These are phyloP conservation scores for Porpolomopsis calyptriformis DNA, from an alignment of 768 basidiomycete genomes.

Conservation along the genomic window DNA sequence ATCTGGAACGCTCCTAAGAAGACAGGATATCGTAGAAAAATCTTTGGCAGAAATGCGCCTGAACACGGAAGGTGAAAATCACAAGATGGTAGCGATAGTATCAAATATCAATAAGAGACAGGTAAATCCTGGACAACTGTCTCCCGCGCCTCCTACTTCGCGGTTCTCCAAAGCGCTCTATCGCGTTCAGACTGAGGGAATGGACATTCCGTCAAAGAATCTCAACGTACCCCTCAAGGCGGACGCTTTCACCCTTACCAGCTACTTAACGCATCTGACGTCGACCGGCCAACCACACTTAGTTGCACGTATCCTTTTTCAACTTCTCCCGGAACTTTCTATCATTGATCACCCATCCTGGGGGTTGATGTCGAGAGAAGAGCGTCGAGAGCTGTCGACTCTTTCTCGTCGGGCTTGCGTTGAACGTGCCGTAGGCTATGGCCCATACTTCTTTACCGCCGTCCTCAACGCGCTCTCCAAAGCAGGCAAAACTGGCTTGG, in stretches of 20 bases:
- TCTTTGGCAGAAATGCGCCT: slow-evolving; percentile 22
- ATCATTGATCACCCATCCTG: slow-evolving; percentile 30
- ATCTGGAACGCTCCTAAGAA: slow-evolving; percentile 40
- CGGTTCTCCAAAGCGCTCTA: slow-evolving; percentile 3
- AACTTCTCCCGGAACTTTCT: slow-evolving; percentile 44
- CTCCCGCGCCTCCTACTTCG: background rate
- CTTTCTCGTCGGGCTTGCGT: slow-evolving; percentile 22
- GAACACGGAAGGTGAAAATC: slow-evolving; percentile 3
- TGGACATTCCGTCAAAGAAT: slow-evolving; percentile 2
- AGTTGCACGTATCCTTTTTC: slow-evolving; percentile 39
- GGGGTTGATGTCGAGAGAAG: slow-evolving; percentile 12
- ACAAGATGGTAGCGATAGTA: too few relatives aligned
- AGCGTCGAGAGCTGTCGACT: background rate
- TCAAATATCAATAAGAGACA: too few relatives aligned
- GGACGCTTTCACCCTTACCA: slow-evolving; percentile 39
- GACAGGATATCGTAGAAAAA: slow-evolving; percentile 30
- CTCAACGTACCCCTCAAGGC: slow-evolving; percentile 15
- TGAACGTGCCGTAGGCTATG: slow-evolving; percentile 35
- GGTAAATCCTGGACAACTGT: background rate
- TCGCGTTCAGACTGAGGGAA: background rate
- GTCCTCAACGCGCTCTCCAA: slow-evolving; percentile 54
- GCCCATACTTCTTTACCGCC: slow-evolving; percentile 49
- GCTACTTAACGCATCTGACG: slow-evolving; percentile 42
- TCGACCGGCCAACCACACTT: slow-evolving; percentile 35
- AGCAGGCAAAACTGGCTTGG: slow-evolving; percentile 39